A percentile compares a stretch with the other conserved stretches of the same genome.
Conservation (phyloP, 2,329 filamentous ascomycete genomes). For the Cordyceps tenuipes region DNA sequence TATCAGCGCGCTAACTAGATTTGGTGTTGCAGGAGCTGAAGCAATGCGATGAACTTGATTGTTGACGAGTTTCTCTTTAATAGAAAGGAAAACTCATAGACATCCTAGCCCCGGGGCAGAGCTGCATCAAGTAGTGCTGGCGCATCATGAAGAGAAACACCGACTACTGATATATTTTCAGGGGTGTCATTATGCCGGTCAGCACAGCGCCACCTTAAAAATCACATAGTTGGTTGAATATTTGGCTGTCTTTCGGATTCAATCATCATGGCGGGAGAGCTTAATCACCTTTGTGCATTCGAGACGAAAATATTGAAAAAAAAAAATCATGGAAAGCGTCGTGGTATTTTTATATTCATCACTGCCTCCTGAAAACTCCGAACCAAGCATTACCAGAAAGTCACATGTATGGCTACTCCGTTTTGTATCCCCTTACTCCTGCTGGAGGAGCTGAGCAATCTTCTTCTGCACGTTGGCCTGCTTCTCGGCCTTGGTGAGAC, state of each 20-base stretch:
- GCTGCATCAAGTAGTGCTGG: conserved; percentile 16
- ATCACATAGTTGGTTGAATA: too few species aligned
- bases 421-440: conserved; percentile 26
- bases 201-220: too few species aligned
- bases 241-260: too few species aligned
- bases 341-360: conserved; percentile 26
- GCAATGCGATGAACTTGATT: background rate
- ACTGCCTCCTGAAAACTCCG: conserved; percentile 30
- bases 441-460: conserved; percentile 70
- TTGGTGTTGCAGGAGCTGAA: background rate
- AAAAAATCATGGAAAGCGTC: conserved; percentile 11
- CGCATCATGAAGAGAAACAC: too few species aligned
- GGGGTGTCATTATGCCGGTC: conserved; percentile 17
- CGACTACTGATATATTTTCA: too few species aligned
- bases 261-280: too few species aligned
- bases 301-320: background rate
- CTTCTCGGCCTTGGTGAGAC: conserved; percentile 80
- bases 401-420: conserved; percentile 19
- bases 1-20: too few species aligned
- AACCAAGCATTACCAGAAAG: conserved; percentile 24
- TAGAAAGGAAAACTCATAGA: conserved; percentile 31
- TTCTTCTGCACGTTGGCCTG: conserved; percentile 76
- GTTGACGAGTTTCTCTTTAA: background rate
- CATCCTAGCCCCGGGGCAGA: conserved; percentile 23
- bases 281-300: background rate